Evolutionary conservation across 441 rosid genomes (phyloP), one percentile per base, ranked within the genome.

Genomic region (Populus hybrid): DNA sequence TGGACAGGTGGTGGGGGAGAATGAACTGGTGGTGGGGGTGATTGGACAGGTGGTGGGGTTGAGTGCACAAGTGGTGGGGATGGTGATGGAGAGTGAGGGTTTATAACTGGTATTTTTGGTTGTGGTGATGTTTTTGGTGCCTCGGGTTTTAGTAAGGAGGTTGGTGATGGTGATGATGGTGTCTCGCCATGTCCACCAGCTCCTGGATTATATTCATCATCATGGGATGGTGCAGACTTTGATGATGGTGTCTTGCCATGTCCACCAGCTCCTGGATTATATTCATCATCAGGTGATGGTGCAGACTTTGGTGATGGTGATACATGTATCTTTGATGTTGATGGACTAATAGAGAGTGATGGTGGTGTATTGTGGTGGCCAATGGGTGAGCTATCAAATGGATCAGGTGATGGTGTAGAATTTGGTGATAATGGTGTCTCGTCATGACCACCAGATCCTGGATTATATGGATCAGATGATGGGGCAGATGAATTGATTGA

Each of bases 91-190:
- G 67, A 72, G 1, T 21, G 36, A 8, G n/a, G 61, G 0, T 53
- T 53, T 53, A 18, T 18, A 53, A 33, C 36, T 23, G 84, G 68
- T 9, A 73, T 53, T 53, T 53, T 18, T 53, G 61, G 61, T 18
- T 9, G 20, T 0, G 2, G 29, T 0, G 69, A 69, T 9, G 77
- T 33, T 40, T 68, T 2, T 1, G 81, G 74, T 9, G 76, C 64
- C 0, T 21, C 14, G 0, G 77, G 75, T 23, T 72, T 10, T 0
- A 83, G 82, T 69, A 76, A 45, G 14, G 66, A 5, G 2, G 6
- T 29, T 3, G 87, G 83, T 59, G 81, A 35, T 68, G 79, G 31
- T 77, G 79, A 2, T 2, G 29, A 3, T 28, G 3, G 73, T 11
- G 79, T 68, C 7, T 10, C 14, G 0, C 50, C 35, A 4, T 36